Base-by-base conservation (phyloP, 2,329 filamentous ascomycete genomes). In the Elsinoe fawcettii region DNA sequence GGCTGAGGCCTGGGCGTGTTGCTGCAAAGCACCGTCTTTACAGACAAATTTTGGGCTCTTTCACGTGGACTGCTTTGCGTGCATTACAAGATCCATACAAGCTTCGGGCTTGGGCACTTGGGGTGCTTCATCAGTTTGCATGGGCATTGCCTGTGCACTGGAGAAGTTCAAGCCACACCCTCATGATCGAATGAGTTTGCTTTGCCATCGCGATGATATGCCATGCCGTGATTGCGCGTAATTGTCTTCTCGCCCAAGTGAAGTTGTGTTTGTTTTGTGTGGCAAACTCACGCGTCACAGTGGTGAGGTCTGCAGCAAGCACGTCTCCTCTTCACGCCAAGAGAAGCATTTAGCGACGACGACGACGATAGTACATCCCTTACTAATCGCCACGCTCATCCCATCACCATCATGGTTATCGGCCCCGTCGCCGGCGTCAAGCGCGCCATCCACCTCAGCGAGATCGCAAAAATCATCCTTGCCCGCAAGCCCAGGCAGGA, bases 111-210 rank as follows among this genome's bases (percentile, higher is more conserved):
- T 20, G 22, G 41, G 22, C 25, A 20, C 22, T 39, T 53, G 30
- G 25, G 41, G 41, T 47, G 16, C 44, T 56, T 56, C 54, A 56
- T 56, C 54, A 56, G 54, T 56, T 12, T 47, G 22, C 43, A 30
- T 56, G 25, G 54, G 54, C 43, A 27, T 56, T 12, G 27, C 54
- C 54, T 37, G 54, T 30, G 54, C 11, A 18, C 54, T 56, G 54
- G 36, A 56, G 54, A 56, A 47, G 54, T 25, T 32, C 12, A 9
- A 23, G 34, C 22, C 23, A 3, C 30, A 14, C n/a, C 30, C 32
- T 39, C 18, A 1, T 16, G n/a, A 27, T 37, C 12, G 18, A 18
- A 22, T 20, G 20, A 12, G 32, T n/a, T 54, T 54, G 30, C 25
- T 14, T 32, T 14, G 41, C 41, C 41, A 2, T 7, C 11, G 41